Evolutionary conservation across 148 eudicot genomes (phyloP).

Genomic region (Dysphania ambrosioides): DNA sequence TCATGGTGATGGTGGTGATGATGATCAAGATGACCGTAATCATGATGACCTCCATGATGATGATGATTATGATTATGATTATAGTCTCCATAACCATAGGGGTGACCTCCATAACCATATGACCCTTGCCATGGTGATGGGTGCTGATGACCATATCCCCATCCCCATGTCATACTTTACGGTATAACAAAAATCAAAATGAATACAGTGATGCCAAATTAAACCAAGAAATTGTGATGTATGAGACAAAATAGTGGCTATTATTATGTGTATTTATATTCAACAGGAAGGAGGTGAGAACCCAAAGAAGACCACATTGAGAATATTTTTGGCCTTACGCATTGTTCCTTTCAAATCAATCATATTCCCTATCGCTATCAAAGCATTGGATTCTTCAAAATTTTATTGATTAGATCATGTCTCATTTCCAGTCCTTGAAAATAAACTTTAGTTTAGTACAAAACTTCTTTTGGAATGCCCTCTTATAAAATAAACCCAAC

Average conservation of each 20-base stretch:
- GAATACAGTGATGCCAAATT: background rate
- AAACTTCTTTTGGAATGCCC: too few relatives aligned
- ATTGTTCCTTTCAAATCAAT: background rate
- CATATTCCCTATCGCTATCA: background rate
- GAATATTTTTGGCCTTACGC: background rate
- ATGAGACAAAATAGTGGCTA: background rate
- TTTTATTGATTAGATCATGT: too few relatives aligned
- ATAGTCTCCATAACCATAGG: constrained; percentile 5
- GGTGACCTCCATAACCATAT: constrained; percentile 13
- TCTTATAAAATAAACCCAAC: too few relatives aligned
- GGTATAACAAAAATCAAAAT: background rate
- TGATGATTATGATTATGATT: constrained; percentile 15
- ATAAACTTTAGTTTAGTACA: too few relatives aligned
- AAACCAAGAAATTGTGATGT: background rate
- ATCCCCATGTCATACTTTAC: constrained; percentile 16
- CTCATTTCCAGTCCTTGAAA: too few relatives aligned
- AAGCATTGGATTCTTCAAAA: background rate
- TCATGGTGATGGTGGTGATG: constrained; percentile 6
- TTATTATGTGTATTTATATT: background rate
- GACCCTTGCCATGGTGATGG: constrained; percentile 13
- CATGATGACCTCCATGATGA: constrained; percentile 6
- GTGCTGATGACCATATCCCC: constrained; percentile 25
- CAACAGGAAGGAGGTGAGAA: background rate
- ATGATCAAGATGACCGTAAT: background rate
- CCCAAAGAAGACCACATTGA: background rate